A percentile compares a stretch with the other conserved stretches of the same genome.
Conservation (phyloP, 2,329 filamentous ascomycete genomes). For the Grosmannia serpens region DNA sequence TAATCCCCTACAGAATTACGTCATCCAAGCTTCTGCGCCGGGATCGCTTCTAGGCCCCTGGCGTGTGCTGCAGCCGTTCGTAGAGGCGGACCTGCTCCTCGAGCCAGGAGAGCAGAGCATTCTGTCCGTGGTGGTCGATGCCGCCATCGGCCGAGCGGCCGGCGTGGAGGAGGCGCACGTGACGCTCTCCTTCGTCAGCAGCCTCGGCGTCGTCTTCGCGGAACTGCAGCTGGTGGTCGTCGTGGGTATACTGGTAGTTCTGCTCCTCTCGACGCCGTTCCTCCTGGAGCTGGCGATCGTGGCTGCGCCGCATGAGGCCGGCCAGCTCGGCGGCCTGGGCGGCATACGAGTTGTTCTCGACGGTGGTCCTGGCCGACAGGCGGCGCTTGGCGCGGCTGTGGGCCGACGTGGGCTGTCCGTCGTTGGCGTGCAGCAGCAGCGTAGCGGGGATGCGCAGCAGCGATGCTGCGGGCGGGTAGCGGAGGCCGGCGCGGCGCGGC, state of each 20-base stretch:
- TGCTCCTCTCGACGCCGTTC: no score
- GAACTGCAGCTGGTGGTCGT: conserved; percentile 6
- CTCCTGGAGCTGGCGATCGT: conserved; percentile 31
- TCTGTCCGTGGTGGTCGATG: background rate
- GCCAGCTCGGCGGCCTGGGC: conserved; percentile 36
- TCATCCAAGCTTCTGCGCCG: background rate
- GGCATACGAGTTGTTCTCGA: conserved; percentile 29
- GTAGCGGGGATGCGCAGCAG: conserved; percentile 37
- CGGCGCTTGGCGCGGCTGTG: no score
- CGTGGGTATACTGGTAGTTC: conserved; percentile 29
- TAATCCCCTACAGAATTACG: background rate
- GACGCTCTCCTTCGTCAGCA: conserved; percentile 19
- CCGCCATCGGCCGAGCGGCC: conserved; percentile 13
- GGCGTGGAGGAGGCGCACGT: conserved; percentile 27
- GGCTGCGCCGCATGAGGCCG: conserved; percentile 34
- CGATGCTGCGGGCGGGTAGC: conserved; percentile 36
- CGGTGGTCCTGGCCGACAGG: no score
- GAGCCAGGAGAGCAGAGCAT: conserved; percentile 7
- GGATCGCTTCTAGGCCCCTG: no score
- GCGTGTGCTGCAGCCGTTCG: background rate
- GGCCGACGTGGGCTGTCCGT: background rate
- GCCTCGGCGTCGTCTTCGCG: background rate
- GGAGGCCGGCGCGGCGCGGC: conserved; percentile 15
- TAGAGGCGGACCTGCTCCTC: background rate
- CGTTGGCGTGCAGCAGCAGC: conserved; percentile 33